These are phyloP conservation scores for Collybia sordida DNA, from an alignment of 768 basidiomycete genomes.

Conservation along the genomic window DNA sequence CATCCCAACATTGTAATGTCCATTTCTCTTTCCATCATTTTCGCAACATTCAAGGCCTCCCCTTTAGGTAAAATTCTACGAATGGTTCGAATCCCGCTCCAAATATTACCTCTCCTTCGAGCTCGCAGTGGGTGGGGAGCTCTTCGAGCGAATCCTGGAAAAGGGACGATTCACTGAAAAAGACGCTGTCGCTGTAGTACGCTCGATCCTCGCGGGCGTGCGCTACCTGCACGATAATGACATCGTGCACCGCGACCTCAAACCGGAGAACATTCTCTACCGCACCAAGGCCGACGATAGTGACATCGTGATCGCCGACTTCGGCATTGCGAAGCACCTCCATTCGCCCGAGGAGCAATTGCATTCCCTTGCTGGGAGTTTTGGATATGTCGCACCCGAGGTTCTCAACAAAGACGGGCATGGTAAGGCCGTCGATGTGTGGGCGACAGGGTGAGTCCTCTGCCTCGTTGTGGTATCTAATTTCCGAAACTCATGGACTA, in stretches of 20 bases:
- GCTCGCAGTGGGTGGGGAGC: constrained; percentile 90
- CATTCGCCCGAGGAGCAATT: constrained; percentile 71
- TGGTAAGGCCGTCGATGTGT: constrained; percentile 90
- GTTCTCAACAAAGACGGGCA: constrained; percentile 83
- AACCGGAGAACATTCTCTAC: constrained; percentile 97
- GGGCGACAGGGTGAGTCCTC: constrained; percentile 79
- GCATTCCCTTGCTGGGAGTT: constrained; percentile 72
- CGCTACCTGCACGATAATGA: constrained; percentile 88
- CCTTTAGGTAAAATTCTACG: constrained; percentile 89
- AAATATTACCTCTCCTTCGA: constrained; percentile 98
- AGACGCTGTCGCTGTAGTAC: constrained; percentile 79
- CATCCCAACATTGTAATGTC: constrained; percentile 84
- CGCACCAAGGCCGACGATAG: constrained; percentile 72
- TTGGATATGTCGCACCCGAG: constrained; percentile 92
- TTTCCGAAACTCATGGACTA: neutral
- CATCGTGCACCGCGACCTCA: constrained; percentile 95
- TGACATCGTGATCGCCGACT: constrained; percentile 95
- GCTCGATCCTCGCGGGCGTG: constrained; percentile 80
- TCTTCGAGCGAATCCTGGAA: constrained; percentile 82
- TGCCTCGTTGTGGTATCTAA: constrained; percentile 2
- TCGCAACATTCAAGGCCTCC: neutral
- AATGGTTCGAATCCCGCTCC: constrained; percentile 91
- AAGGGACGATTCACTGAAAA: constrained; percentile 91
- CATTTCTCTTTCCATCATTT: neutral
- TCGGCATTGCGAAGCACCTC: constrained; percentile 92